Evolutionary conservation across 2,329 filamentous ascomycete genomes (phyloP), one percentile per base, ranked within the genome.

Genomic region (Nannizzia gypsea): DNA sequence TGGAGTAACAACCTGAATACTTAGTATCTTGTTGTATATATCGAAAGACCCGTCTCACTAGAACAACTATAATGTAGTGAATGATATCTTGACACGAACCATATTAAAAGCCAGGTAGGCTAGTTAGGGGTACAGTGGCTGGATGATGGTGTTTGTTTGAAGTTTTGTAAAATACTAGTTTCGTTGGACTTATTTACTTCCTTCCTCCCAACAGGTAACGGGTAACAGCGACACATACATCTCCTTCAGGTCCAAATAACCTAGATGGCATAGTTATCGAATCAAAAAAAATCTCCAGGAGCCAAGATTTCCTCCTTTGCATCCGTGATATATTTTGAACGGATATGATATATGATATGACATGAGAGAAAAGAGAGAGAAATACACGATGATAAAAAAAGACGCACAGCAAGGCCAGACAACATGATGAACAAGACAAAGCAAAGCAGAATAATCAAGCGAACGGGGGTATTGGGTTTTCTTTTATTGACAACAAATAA

Each of bases 381-480:
- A 17, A n/a, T 34, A 28, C 28, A 52, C 20, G n/a, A 26, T 28
- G 24, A 20, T 36, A 13, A 34, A 26, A 50, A 50, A 50, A 26
- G 38, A n/a, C 11, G 15, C 31, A 52, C 46, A 6, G n/a, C 28
- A 50, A 20, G 15, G 38, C 38, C 38, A 42, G 38, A 20, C 50
- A 54, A 36, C 31, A 36, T 36, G 31, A 36, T 34, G 26, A 34
- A 54, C 50, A 54, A 31, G 26, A 50, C 22, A 22, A 46, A 48
- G 11, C 11, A 24, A 54, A 54, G 31, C 31, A 36, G 31, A 36
- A 36, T 36, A 36, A 36, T 36, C 31, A 36, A 36, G n/a, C 50
- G 50, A 54, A 54, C n/a, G 50, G 50, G 50, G 50, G 50, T 54
- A 54, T 54, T 54, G 50, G 50, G 15, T 31, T n/a, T 54, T 54